Conservation (phyloP, 78 protist genomes). For the Dictyostelium intermedium region DNA sequence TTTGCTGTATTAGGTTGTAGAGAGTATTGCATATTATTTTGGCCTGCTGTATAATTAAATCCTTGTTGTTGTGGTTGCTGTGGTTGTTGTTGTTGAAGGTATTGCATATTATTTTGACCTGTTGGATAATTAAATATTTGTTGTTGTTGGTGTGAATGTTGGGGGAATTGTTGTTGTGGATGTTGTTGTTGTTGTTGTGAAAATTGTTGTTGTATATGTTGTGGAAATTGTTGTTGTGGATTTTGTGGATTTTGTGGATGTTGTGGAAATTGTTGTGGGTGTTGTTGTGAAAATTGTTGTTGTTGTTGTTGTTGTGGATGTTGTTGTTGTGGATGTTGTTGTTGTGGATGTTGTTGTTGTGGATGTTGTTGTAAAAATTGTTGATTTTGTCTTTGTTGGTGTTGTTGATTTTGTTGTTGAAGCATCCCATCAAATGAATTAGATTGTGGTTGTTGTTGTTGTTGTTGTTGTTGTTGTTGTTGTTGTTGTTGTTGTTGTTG, state of each 20-base stretch:
- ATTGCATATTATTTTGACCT: constrained; percentile 7
- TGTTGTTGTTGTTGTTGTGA: not conserved
- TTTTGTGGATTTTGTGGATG: not conserved
- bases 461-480: not conserved
- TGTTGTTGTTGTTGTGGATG: not conserved
- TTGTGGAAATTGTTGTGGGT: not conserved
- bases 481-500: not conserved
- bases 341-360: constrained; percentile 18
- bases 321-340: constrained; percentile 9
- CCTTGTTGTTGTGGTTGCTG: constrained; percentile 31
- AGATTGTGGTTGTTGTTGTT: constrained; percentile 13
- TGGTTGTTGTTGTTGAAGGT: constrained; percentile 31
- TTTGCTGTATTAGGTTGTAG: not conserved
- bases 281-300: not conserved
- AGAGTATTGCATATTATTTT: not conserved
- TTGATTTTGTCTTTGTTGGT: not conserved
- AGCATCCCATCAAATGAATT: no score
- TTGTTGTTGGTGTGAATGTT: constrained; percentile 13
- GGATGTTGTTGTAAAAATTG: not conserved
- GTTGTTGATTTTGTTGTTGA: constrained; percentile 9
- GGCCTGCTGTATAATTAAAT: not conserved
- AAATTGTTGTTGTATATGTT: not conserved
- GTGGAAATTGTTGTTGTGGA: not conserved
- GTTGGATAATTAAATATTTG: constrained; percentile 9
- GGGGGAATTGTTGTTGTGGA: not conserved